Percentiles rank a stretch among this genome's conserved stretches.
Evolutionary conservation across 768 basidiomycete species (phyloP).

Genomic region (Phallus indusiatus): DNA sequence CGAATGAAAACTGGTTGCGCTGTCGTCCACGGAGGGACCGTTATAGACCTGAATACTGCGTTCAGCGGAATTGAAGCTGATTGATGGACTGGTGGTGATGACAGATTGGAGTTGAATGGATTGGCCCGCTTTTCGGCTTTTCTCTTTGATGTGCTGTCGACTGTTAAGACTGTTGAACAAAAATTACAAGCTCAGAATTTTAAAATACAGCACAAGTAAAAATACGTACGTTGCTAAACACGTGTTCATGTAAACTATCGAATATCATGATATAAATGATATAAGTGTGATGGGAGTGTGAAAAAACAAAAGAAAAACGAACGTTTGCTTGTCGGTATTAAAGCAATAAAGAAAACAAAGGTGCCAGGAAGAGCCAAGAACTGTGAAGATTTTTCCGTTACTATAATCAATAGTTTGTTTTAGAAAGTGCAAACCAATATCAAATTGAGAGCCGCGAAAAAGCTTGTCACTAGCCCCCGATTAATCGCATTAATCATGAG

Average conservation of each 20-base stretch:
- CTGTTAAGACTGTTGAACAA: not conserved
- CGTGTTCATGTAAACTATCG: not conserved
- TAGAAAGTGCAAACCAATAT: not conserved
- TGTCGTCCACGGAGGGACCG: not conserved
- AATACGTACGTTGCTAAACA: not conserved
- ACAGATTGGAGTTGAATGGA: not conserved
- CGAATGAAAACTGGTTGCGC: not conserved
- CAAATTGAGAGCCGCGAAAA: not conserved
- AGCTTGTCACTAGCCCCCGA: slow-evolving; percentile 2
- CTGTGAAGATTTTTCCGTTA: not conserved
- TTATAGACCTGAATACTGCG: not conserved
- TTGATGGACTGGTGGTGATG: not conserved
- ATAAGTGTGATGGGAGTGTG: not conserved
- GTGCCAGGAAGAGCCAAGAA: not conserved
- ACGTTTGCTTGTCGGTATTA: not conserved
- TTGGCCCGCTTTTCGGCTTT: not conserved
- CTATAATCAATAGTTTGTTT: not conserved
- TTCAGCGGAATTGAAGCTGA: not conserved
- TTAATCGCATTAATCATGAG: slow-evolving; percentile 1
- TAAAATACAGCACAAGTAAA: not conserved
- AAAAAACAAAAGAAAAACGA: not conserved
- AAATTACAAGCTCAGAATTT: not conserved
- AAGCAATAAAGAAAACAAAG: not conserved
- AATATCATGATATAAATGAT: not conserved
- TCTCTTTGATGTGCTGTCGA: not conserved